A percentile compares a stretch with the other conserved stretches of the same genome.
Conservation (phyloP, 352 stramenopile genomes). For the Phytophthora brassicae region DNA sequence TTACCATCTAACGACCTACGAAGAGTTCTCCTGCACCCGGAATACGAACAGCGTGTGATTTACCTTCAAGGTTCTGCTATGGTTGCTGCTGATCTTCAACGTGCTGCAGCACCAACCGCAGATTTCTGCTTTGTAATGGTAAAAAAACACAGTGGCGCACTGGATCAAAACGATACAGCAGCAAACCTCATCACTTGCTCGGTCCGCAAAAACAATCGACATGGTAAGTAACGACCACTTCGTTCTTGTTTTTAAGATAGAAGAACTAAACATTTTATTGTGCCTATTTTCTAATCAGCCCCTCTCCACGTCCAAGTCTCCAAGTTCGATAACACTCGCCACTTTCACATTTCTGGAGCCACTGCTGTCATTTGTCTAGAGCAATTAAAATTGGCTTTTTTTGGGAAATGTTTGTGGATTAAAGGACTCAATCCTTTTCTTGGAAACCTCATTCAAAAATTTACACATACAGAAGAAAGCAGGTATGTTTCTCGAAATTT, state of each 20-base stretch:
- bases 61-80: slow-evolving; percentile 83
- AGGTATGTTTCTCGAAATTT: slow-evolving; percentile 30
- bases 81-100: slow-evolving; percentile 66
- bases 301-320: slow-evolving; percentile 80
- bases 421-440: slow-evolving; percentile 73
- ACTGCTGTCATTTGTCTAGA: slow-evolving; percentile 77
- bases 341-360: slow-evolving; percentile 73
- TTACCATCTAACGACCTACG: slow-evolving; percentile 61
- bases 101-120: slow-evolving; percentile 48
- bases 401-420: slow-evolving; percentile 77
- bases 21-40: slow-evolving; percentile 62
- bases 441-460: slow-evolving; percentile 72
- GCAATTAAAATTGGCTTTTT: slow-evolving; percentile 68
- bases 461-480: slow-evolving; percentile 39
- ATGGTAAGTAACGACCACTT: slow-evolving; percentile 33
- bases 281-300: slow-evolving; percentile 24
- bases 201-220: slow-evolving; percentile 74
- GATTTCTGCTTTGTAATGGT: slow-evolving; percentile 77
- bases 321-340: slow-evolving; percentile 68
- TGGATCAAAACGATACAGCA: slow-evolving; percentile 70
- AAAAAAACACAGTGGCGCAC: slow-evolving; percentile 59
- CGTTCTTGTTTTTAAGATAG: neutral
- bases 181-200: slow-evolving; percentile 78
- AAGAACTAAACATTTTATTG: neutral
- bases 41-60: slow-evolving; percentile 75